A percentile compares a stretch with the other conserved stretches of the same genome.
These are phyloP conservation scores for Citeromyces matritensis DNA, from an alignment of 805 yeast genomes.

Conservation along the genomic window DNA sequence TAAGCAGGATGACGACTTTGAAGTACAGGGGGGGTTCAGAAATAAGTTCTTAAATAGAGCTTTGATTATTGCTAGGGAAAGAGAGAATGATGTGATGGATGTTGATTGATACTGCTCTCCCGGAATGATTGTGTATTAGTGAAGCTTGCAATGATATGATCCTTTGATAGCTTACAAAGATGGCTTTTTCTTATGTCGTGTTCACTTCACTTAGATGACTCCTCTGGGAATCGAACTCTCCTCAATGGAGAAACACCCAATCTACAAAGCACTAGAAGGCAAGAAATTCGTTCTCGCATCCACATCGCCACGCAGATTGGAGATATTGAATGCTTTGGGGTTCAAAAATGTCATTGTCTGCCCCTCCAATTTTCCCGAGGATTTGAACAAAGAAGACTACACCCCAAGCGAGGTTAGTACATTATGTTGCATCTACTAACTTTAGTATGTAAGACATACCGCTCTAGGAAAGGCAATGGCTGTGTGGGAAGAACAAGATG, in stretches of 20 bases:
- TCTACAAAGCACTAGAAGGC: slow-evolving; percentile 10
- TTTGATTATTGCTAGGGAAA: neutral
- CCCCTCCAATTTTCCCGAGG: slow-evolving; percentile 65
- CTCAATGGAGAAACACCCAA: slow-evolving; percentile 10
- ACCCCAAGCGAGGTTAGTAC: slow-evolving; percentile 26
- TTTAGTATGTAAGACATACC: slow-evolving; percentile 52
- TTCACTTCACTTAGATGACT: no score
- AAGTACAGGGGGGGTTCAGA: neutral
- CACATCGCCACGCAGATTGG: slow-evolving; percentile 66
- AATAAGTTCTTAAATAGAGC: neutral
- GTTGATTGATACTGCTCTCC: no score
- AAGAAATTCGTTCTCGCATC: slow-evolving; percentile 55
- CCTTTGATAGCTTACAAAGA: no score
- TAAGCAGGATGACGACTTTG: neutral
- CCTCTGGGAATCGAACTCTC: no score
- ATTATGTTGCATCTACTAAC: slow-evolving; percentile 2
- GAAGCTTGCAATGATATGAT: no score
- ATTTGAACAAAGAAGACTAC: slow-evolving; percentile 38
- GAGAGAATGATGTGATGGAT: no score
- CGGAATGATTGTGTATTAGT: no score
- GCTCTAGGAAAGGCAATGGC: slow-evolving; percentile 51
- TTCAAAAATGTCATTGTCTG: slow-evolving; percentile 26
- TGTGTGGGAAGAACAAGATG: slow-evolving; percentile 30
- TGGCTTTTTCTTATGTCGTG: no score
- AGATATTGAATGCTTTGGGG: slow-evolving; percentile 52